Evolutionary conservation across 176 grass and related monocot species (phyloP).

Genomic region (Metroxylon sagu): DNA sequence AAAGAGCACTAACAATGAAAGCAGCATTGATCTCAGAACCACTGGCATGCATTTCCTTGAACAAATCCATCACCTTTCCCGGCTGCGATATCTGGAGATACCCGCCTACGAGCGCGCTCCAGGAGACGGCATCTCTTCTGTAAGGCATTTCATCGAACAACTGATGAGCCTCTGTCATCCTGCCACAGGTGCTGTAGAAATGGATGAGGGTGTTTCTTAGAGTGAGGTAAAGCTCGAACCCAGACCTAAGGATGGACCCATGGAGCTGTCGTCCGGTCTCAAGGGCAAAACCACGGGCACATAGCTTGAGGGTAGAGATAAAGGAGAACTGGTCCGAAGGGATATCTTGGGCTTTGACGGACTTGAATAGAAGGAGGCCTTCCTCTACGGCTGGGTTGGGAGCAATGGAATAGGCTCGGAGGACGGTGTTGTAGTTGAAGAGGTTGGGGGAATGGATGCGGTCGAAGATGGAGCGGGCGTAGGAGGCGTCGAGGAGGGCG

Average conservation of each 20-base stretch:
- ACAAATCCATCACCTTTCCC: slow-evolving; percentile 7
- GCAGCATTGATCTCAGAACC: slow-evolving; percentile 10
- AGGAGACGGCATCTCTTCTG: slow-evolving; percentile 24
- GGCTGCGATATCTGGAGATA: slow-evolving; percentile 18
- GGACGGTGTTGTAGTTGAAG: no score
- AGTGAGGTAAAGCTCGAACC: slow-evolving; percentile 25
- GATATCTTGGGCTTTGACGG: background rate
- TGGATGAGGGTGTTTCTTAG: slow-evolving; percentile 46
- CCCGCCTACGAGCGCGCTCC: slow-evolving; percentile 46
- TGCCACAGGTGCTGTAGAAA: slow-evolving; percentile 28
- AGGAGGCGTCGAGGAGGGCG: background rate
- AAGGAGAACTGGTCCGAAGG: background rate
- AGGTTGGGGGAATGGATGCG: no score
- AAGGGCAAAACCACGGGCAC: slow-evolving; percentile 17
- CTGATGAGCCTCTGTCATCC: slow-evolving; percentile 10
- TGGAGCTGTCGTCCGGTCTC: slow-evolving; percentile 34
- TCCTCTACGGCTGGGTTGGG: background rate
- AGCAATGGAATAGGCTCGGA: background rate
- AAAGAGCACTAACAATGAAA: slow-evolving; percentile 14
- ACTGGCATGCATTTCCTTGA: slow-evolving; percentile 18
- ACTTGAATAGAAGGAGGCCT: background rate
- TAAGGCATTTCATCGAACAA: slow-evolving; percentile 42
- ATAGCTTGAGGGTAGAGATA: slow-evolving; percentile 38
- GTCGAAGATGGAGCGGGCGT: background rate
- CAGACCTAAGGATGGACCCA: slow-evolving; percentile 22